Evolutionary conservation across 2,329 filamentous ascomycete genomes (phyloP).

Genomic region (Fusarium devonianum): DNA sequence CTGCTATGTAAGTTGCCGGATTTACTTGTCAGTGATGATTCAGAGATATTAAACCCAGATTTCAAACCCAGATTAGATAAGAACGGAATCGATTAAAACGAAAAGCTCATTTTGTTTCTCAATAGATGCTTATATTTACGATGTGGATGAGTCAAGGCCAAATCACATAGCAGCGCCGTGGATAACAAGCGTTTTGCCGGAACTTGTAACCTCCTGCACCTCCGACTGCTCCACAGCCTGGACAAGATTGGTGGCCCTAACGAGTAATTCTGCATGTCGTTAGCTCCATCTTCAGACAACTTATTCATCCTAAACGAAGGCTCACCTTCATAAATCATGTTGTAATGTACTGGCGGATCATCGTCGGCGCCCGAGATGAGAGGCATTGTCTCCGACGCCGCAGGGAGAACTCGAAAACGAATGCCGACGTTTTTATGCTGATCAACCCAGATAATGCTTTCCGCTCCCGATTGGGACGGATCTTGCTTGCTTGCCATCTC

Average conservation of each 20-base stretch:
- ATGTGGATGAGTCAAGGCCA: not conserved
- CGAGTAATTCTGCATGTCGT: constrained; percentile 64
- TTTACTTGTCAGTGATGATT: constrained; percentile 14
- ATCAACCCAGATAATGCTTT: constrained; percentile 72
- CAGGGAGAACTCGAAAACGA: constrained; percentile 64
- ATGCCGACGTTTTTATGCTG: constrained; percentile 69
- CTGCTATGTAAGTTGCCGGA: constrained; percentile 6
- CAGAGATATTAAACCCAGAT: not conserved
- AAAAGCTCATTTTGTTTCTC: no score
- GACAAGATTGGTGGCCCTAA: constrained; percentile 69
- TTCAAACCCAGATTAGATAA: not conserved
- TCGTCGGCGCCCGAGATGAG: constrained; percentile 66
- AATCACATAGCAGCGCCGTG: constrained; percentile 48
- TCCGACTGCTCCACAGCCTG: constrained; percentile 71
- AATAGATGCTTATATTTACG: no score
- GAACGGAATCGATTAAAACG: no score
- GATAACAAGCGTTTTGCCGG: constrained; percentile 73
- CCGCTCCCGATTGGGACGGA: constrained; percentile 1
- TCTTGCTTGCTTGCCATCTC: constrained; percentile 43
- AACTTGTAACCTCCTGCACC: constrained; percentile 63
- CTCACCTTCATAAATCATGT: constrained; percentile 75
- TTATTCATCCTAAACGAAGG: not conserved
- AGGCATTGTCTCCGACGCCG: constrained; percentile 53
- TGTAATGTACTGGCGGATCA: constrained; percentile 72
- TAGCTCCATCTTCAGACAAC: no score